Evolutionary conservation across 1,284 basidiomycete species (phyloP), one percentile per base, ranked within the genome.

Genomic region (Tylopilus orsonianus): DNA sequence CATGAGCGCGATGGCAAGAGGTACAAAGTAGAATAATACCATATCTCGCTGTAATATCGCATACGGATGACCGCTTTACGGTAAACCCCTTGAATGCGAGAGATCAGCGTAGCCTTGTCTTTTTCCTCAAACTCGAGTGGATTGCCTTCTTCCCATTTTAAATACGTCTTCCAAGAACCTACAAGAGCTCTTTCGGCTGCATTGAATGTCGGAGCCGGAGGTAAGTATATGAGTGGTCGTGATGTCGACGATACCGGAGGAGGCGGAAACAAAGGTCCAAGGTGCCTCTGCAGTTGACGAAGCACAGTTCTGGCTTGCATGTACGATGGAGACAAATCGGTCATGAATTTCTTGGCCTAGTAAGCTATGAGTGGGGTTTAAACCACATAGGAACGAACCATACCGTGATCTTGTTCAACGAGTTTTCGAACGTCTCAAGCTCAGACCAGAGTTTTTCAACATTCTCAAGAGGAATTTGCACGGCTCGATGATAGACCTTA

Each of bases 81-180:
- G 68, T 97, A 93, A 2, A 93, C 91, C 40, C 85, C 84, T 55
- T 86, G 81, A 7, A 97, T 77, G 26, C 96, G 81, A 16, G 75
- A 75, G 41, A 86, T 77, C 29, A 96, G 68, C 5, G 77, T 76
- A 2, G 73, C 67, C 44, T 79, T 75, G 55, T 98, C 94, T 56
- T 82, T 80, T 46, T 97, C 95, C 54, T 96, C 93, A 46, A 97
- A 81, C 65, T 93, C 90, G 34, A 97, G 75, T 1, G 95, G 97
- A 62, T 99, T 98, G 55, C 80, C 79, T 66, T 97, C 93, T 70
- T 99, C 97, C 91, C 93, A 99, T 60, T 92, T 91, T 43, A 99
- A 71, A 66, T 97, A 98, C 3, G 80, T 75, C 59, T 92, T 91
- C 97, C 97, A 99, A 13, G 83, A 82, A 18, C 84, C 83, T 5